These are phyloP conservation scores for Boletellus ananas DNA, from an alignment of 768 basidiomycete genomes.

Conservation along the genomic window DNA sequence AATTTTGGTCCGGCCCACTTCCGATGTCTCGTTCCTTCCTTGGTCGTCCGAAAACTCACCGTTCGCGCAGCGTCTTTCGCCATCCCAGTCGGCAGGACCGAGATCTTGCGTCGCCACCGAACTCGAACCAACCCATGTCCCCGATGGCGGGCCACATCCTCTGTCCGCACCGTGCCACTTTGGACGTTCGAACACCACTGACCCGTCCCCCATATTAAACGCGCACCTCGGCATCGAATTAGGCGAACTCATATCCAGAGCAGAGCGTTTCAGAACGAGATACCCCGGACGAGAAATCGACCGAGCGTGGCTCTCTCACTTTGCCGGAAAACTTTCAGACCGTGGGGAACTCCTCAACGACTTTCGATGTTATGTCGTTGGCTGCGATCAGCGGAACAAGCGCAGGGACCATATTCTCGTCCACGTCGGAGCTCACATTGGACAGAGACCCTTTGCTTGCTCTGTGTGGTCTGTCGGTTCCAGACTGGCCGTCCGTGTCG, in stretches of 20 bases:
- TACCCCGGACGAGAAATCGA: slow-evolving; percentile 60
- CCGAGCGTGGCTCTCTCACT: slow-evolving; percentile 60
- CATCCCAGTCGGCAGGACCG: background rate
- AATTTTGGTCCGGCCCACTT: slow-evolving; percentile 22
- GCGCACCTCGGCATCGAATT: slow-evolving; percentile 61
- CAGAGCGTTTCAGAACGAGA: slow-evolving; percentile 48
- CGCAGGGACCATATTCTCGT: slow-evolving; percentile 72
- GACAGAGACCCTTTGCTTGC: slow-evolving; percentile 64
- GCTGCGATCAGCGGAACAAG: slow-evolving; percentile 67
- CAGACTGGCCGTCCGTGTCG: background rate
- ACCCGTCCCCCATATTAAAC: slow-evolving; percentile 52
- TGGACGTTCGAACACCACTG: background rate
- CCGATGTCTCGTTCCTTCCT: slow-evolving; percentile 6
- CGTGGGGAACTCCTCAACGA: slow-evolving; percentile 55
- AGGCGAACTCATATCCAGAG: slow-evolving; percentile 50
- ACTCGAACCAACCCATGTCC: background rate
- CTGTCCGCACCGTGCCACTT: slow-evolving; percentile 1
- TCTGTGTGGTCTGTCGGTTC: slow-evolving; percentile 51
- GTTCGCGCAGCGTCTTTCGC: background rate
- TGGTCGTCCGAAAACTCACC: slow-evolving; percentile 6
- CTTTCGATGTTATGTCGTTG: slow-evolving; percentile 65
- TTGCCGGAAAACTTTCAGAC: slow-evolving; percentile 61
- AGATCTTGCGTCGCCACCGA: background rate
- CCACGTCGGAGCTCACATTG: slow-evolving; percentile 69
- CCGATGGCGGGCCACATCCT: background rate